These are phyloP conservation scores for Dactylellina haptotyla DNA, from an alignment of 2,329 filamentous ascomycete species.

Conservation along the genomic window DNA sequence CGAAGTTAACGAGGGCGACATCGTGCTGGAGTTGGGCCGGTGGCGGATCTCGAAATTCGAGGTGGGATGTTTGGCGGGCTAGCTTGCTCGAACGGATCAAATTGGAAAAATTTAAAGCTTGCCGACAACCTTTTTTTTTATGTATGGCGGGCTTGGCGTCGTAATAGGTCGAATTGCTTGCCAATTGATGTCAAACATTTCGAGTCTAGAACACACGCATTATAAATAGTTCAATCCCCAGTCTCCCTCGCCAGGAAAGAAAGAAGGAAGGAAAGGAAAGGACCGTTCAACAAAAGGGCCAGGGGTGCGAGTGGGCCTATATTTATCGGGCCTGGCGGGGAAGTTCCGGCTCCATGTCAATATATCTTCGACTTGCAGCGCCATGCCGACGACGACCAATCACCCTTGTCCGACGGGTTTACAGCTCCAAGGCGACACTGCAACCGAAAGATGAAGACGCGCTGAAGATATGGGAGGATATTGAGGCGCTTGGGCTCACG, in stretches of 20 bases:
- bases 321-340: not conserved
- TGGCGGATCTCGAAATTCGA: conserved; percentile 6
- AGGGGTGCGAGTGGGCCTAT: not conserved
- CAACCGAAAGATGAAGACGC: conserved; percentile 17
- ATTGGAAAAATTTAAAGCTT: not conserved
- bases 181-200: not conserved
- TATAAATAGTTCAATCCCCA: not conserved
- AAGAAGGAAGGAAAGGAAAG: too few species aligned
- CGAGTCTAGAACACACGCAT: conserved; percentile 2
- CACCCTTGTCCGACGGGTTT: conserved; percentile 3
- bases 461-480: conserved; percentile 23
- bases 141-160: not conserved
- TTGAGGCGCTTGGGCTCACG: conserved; percentile 9
- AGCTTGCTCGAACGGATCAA: not conserved
- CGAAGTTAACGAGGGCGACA: conserved; percentile 32
- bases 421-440: conserved; percentile 11
- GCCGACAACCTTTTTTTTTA: not conserved
- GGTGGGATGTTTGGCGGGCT: conserved; percentile 3
- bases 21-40: not conserved
- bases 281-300: too few species aligned
- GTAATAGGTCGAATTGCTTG: not conserved
- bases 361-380: conserved; percentile 22
- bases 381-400: conserved; percentile 24
- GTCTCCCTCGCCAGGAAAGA: not conserved
- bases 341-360: conserved; percentile 16